Base-by-base conservation (phyloP, 108 stramenopile species). In the Cyclotella choctawhatcheeana region DNA sequence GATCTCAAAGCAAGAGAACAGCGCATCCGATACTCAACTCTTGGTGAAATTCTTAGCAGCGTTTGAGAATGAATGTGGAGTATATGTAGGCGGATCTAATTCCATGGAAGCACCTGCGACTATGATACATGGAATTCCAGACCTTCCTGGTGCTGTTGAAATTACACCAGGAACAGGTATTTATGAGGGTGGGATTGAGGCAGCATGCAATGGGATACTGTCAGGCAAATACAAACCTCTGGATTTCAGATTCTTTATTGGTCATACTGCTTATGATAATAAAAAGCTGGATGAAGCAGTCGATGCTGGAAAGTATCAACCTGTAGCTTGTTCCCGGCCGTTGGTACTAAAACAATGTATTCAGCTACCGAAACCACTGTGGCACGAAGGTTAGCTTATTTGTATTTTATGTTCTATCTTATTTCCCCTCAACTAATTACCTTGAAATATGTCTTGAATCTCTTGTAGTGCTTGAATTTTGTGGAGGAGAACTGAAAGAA, bases 231-330 rank as follows among this genome's bases (percentile, higher is more conserved):
- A 87, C 65, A 81, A 80, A 31, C 85, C 94, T 8, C 65, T 88
- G 75, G 91, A 95, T 53, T 95, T 92, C 66, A 85, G 91, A 3
- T 95, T 95, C 69, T 91, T 95, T 59, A 79, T 92, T 27, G 94
- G 94, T 21, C 85, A 89, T 56, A 40, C 73, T 10, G 88, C 72
- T 43, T 66, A 77, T 16, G 74, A 79, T 20, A 65, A 72, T 6
- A 67, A 77, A 31, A 64, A 74, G 33, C 67, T 95, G 51, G 85
- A 88, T 43, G 69, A 79, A 21, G 80, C 78, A 30, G 72, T 88
- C 8, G 53, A 53, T 1, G 40, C 75, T 25, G 87, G 91, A 4
- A 89, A 88, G 71, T 89, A 87, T 65, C 91, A 88, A 60, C 88
- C 94, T 24, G 69, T 92, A 25, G 90, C 91, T 26, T 89, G 88